Evolutionary conservation across 2,329 filamentous ascomycete species (phyloP).

Genomic region (Curvularia hawaiiensis): DNA sequence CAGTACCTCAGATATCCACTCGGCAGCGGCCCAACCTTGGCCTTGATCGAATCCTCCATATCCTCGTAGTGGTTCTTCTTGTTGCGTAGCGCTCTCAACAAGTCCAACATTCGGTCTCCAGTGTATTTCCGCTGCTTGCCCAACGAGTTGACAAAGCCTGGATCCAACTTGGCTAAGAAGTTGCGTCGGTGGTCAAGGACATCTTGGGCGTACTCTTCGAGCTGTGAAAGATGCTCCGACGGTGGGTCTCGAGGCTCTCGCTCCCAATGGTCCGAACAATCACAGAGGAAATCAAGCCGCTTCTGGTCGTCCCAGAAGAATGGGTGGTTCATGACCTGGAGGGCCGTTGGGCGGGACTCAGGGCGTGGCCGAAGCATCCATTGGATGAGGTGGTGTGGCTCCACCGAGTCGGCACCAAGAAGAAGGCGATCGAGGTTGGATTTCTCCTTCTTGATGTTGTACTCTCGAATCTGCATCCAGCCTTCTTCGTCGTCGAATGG

Average conservation of each 20-base stretch:
- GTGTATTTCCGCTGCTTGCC: slow-evolving; percentile 97
- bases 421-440: slow-evolving; percentile 74
- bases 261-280: slow-evolving; percentile 96
- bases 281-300: slow-evolving; percentile 88
- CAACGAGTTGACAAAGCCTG: slow-evolving; percentile 83
- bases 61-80: slow-evolving; percentile 99
- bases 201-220: slow-evolving; percentile 57
- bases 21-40: slow-evolving; percentile 73
- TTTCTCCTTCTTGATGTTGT: slow-evolving; percentile 93
- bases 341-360: slow-evolving; percentile 71
- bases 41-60: slow-evolving; percentile 80
- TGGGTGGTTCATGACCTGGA: slow-evolving; percentile 85
- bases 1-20: slow-evolving; percentile 86
- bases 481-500: slow-evolving; percentile 93
- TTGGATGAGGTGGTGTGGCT: slow-evolving; percentile 84
- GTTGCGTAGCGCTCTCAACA: slow-evolving; percentile 87
- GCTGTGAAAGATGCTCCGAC: slow-evolving; percentile 66
- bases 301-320: slow-evolving; percentile 97
- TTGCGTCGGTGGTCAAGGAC: slow-evolving; percentile 66
- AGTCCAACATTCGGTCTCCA: slow-evolving; percentile 79
- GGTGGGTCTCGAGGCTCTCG: slow-evolving; percentile 86
- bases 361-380: slow-evolving; percentile 77
- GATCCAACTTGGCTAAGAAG: slow-evolving; percentile 77
- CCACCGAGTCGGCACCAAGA: slow-evolving; percentile 82
- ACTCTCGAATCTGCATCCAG: slow-evolving; percentile 83